These are phyloP conservation scores for Eucalyptus rudis DNA, from an alignment of 345 rosid genomes.

Conservation along the genomic window DNA sequence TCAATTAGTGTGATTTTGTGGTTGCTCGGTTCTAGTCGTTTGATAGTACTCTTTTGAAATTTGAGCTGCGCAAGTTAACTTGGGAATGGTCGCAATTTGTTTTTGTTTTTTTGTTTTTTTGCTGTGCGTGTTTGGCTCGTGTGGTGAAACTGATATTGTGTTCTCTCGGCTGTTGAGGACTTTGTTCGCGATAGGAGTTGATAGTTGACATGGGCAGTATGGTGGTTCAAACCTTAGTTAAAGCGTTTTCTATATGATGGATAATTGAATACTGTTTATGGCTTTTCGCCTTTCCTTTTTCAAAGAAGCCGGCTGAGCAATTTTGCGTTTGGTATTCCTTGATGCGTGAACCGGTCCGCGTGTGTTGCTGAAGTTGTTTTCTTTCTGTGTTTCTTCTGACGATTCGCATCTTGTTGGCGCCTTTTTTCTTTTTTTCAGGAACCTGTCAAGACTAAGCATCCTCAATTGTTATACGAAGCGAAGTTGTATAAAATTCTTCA, in stretches of 20 bases:
- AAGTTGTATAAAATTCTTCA: conserved; percentile 81
- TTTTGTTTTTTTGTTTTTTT: background rate
- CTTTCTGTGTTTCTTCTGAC: background rate
- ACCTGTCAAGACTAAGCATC: conserved; percentile 87
- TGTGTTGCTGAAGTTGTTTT: background rate
- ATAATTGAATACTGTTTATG: background rate
- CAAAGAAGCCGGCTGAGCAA: background rate
- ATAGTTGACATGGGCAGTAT: background rate
- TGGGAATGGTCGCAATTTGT: background rate
- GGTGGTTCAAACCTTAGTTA: background rate
- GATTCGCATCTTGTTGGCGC: background rate
- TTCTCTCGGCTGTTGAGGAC: background rate
- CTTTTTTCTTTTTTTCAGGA: conserved; percentile 21
- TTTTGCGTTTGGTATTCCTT: background rate
- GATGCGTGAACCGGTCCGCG: background rate
- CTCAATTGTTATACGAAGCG: conserved; percentile 77
- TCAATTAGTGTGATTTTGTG: background rate
- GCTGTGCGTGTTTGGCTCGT: background rate
- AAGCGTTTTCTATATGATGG: background rate
- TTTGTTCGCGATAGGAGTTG: background rate
- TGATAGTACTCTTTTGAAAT: background rate
- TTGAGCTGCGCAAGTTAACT: background rate
- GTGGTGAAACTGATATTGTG: background rate
- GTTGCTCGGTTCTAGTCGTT: background rate
- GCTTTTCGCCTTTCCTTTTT: background rate